Evolutionary conservation across 139 green algal genomes (phyloP).

Genomic region (Auxenochlorella pyrenoidosa): DNA sequence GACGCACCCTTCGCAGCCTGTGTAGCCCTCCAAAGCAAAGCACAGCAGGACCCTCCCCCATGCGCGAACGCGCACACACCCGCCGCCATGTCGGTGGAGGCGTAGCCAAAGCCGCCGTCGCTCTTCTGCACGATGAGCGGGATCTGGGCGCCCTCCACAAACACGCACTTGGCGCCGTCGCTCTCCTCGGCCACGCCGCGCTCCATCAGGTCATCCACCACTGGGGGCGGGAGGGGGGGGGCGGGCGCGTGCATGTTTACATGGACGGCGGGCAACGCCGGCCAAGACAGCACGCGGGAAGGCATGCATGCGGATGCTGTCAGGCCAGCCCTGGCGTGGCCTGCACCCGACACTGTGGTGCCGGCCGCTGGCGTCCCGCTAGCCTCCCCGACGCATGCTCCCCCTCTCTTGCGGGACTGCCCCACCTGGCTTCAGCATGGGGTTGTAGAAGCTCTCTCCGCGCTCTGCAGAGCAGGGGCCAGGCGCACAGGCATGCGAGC

Average conservation of each 20-base stretch:
- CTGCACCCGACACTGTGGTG: too few species aligned
- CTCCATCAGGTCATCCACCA: slow-evolving; percentile 83
- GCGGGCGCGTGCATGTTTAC: too few species aligned
- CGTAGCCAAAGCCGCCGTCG: slow-evolving; percentile 97
- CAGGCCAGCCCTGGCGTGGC: too few species aligned
- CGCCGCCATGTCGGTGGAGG: slow-evolving; percentile 91
- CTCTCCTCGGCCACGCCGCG: slow-evolving; percentile 76
- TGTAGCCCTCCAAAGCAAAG: too few species aligned
- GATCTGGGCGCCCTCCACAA: slow-evolving; percentile 67
- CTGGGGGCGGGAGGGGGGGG: not conserved
- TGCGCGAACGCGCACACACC: not conserved
- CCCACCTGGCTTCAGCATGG: slow-evolving; percentile 73
- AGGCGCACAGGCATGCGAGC: not conserved
- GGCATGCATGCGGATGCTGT: too few species aligned
- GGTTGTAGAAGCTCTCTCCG: slow-evolving; percentile 98
- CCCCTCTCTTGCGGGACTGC: too few species aligned
- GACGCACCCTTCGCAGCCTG: too few species aligned
- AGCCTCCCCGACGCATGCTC: too few species aligned
- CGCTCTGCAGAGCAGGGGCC: slow-evolving; percentile 71
- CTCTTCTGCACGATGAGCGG: slow-evolving; percentile 97
- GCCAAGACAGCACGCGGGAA: too few species aligned
- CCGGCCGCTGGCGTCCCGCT: too few species aligned
- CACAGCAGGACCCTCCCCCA: not conserved
- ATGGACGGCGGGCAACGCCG: too few species aligned
- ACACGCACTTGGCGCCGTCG: slow-evolving; percentile 90